These are phyloP conservation scores for Flaveria brownii DNA, from an alignment of 129 eudicot genomes.

Conservation along the genomic window DNA sequence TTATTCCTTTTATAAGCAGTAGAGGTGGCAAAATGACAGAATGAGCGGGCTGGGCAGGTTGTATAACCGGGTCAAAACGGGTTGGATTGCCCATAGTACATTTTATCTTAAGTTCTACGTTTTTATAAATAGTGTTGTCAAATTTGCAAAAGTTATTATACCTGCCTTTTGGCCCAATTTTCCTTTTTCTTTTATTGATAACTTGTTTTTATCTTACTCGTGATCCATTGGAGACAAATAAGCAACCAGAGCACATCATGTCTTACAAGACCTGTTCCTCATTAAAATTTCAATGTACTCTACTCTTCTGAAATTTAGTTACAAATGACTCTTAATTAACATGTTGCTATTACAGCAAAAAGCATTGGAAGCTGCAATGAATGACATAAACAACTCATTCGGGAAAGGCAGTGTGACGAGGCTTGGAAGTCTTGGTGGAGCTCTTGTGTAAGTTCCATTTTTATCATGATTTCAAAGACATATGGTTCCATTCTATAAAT, in stretches of 20 bases:
- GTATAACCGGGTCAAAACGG: not conserved
- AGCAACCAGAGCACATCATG: not conserved
- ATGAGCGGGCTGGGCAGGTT: not conserved
- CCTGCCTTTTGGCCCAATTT: not conserved
- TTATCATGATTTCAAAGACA: conserved; percentile 1
- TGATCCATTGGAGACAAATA: not conserved
- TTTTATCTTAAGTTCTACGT: not conserved
- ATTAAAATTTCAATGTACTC: not conserved
- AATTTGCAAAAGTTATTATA: not conserved
- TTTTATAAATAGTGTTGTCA: no score
- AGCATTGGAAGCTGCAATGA: conserved; percentile 98
- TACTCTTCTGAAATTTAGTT: not conserved
- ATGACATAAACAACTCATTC: conserved; percentile 88
- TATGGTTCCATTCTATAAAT: not conserved
- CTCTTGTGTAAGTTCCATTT: conserved; percentile 77
- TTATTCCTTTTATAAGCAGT: not conserved
- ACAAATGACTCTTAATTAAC: not conserved
- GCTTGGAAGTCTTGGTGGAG: conserved; percentile 98
- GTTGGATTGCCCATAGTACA: not conserved
- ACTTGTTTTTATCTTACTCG: not conserved
- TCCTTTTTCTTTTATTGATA: not conserved
- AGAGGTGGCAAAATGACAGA: not conserved
- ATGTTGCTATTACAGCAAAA: conserved; percentile 63
- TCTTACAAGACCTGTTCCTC: not conserved
- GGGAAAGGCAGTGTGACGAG: conserved; percentile 99